Evolutionary conservation across 176 grass and related monocot species (phyloP).

Genomic region (Oryza rufipogon): DNA sequence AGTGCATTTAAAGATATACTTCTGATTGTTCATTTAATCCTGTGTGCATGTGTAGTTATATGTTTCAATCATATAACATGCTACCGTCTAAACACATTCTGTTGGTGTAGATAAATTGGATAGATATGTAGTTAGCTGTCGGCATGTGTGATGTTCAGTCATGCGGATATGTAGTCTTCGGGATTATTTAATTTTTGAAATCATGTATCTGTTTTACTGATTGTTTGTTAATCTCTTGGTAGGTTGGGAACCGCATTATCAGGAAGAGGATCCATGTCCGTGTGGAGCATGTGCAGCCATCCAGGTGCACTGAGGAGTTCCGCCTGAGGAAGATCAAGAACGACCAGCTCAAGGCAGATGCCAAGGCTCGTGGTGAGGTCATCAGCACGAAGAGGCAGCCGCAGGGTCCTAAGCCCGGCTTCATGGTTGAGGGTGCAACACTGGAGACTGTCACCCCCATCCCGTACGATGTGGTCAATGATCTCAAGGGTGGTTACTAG

Average conservation of each 20-base stretch:
- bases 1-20: not conserved
- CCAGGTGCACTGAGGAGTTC: conserved; percentile 75
- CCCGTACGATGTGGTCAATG: conserved; percentile 76
- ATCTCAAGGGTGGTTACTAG: conserved; percentile 90
- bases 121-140: not conserved
- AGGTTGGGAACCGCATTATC: conserved; percentile 70
- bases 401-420: conserved; percentile 66
- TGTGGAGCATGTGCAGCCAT: conserved; percentile 67
- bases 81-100: not conserved
- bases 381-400: conserved; percentile 83
- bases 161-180: not conserved
- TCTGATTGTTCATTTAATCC: not conserved
- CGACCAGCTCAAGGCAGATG: conserved; percentile 59
- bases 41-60: no score
- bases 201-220: not conserved
- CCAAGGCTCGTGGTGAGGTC: conserved; percentile 59
- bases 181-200: not conserved
- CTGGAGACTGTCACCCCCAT: conserved; percentile 77
- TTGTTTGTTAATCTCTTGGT: not conserved
- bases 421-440: conserved; percentile 76
- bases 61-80: not conserved
- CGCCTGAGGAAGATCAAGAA: conserved; percentile 64
- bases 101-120: not conserved
- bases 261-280: conserved; percentile 77
- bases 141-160: not conserved